Base-by-base conservation (phyloP, 1,284 basidiomycete species). In the Schizophyllum amplum region DNA sequence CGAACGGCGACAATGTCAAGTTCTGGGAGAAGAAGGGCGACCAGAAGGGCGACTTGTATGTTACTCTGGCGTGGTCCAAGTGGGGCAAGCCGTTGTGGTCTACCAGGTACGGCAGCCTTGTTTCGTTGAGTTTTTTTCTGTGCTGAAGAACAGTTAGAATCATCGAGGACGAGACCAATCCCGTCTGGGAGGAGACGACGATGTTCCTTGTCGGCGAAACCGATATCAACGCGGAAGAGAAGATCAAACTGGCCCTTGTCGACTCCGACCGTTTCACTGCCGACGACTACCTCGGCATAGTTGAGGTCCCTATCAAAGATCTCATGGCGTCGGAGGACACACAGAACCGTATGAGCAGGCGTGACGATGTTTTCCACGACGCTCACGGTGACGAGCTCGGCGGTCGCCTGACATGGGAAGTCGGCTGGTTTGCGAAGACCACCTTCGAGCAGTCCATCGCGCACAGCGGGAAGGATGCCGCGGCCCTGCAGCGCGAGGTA, bases 151-250 rank as follows among this genome's bases (percentile, higher is more conserved):
- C 21, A 47, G 0, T 51, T 51, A 76, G 75, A 51, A 85, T 90
- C 66, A 84, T 90, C 64, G 72, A 80, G 49, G 74, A 75, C 17
- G 84, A 87, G 60, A 70, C 80, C 21, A 80, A 86, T 62, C 88
- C 88, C 2, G 80, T 88, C 4, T 93, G 81, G 75, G 88, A 92
- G 65, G 91, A 94, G 72, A 87, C 83, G 0, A 79, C 83, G 0
- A 78, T 83, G 13, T 64, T 93, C 4, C 72, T 90, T 1, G 76
- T 93, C n/a, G 82, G 83, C 13, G 77, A 82, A 55, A 83, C 90
- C 59, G 86, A 89, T 54, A 69, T 90, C 53, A 81, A 87, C 63
- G 77, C 84, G 1, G 75, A 85, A 58, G 90, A 92, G 67, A 76
- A 77, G 58, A 67, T 90, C 26, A 77, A 77, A 20, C 70, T 87